Base-by-base conservation (phyloP, 1,139 yeast species). In the Pichia sp. region DNA sequence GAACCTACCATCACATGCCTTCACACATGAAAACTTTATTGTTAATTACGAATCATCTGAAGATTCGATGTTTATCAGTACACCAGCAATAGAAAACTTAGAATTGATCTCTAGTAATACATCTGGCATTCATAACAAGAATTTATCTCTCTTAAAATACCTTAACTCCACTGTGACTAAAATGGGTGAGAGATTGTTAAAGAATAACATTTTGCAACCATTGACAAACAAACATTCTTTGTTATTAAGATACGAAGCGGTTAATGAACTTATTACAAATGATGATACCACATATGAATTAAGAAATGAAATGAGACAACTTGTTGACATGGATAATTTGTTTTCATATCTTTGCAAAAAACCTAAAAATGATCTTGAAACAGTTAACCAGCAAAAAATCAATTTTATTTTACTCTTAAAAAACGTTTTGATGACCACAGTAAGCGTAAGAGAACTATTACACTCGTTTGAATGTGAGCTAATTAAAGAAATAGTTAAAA, bases 141-240 rank as follows among this genome's bases (percentile, higher is more conserved):
- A 30, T 5, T n/a, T 42, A 10, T 65, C 72, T 0, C 56, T 75
- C 12, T 64, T 65, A 38, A 70, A 67, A 27, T 60, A 65, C 33
- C 53, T 75, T 44, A 67, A 73, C 50, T 52, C 55, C 2, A 72
- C 77, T 2, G 53, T 59, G 0, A 74, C 79, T 0, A 70, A 69
- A 44, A 75, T 75, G 78, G 80, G 79, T 1, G 62, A 60, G 18
- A 54, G 79, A 43, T 52, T 68, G 15, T 56, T 75, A 37, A 64
- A 68, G 50, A 68, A 65, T 20, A 70, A 67, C 44, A 65, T 75
- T 4, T 53, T 75, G 17, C 81, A 75, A 47, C 79, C 79, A 0
- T 57, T 75, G 21, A 71, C 76, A 0, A 70, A 70, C 50, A 53
- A 51, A 21, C 53, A 53, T 1, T 64, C 71, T 28, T 64, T 75